Conservation (phyloP, 2,329 filamentous ascomycete species). For the Fusarium burgessii region DNA sequence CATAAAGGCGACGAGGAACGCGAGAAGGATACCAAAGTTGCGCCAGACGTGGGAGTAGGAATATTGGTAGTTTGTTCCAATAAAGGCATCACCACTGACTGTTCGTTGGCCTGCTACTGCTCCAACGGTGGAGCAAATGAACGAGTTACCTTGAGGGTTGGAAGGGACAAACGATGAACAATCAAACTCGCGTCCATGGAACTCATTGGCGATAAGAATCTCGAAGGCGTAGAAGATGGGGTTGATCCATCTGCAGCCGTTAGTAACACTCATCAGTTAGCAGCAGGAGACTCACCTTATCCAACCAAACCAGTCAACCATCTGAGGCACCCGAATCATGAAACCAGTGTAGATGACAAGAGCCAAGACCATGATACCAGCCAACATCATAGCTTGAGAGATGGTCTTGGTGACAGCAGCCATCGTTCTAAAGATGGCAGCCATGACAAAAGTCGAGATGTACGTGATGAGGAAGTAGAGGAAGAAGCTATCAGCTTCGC, state of each 20-base stretch:
- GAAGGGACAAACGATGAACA: constrained; percentile 66
- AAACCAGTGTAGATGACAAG: constrained; percentile 54
- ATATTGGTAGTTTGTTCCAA: constrained; percentile 67
- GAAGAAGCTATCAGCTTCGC: constrained; percentile 77
- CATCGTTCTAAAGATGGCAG: constrained; percentile 80
- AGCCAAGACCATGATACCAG: constrained; percentile 67
- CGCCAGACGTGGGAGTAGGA: constrained; percentile 70
- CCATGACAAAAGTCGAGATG: constrained; percentile 77
- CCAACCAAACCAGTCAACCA: constrained; percentile 83
- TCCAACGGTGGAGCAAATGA: constrained; percentile 66
- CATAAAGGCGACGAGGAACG: constrained; percentile 74
- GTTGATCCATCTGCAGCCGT: constrained; percentile 75
- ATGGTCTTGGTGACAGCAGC: constrained; percentile 76
- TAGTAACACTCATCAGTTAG: rapidly evolving
- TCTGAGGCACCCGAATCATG: constrained; percentile 42
- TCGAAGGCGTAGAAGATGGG: constrained; percentile 82
- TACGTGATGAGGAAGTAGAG: constrained; percentile 80
- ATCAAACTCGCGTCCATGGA: constrained; percentile 66
- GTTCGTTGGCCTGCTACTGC: constrained; percentile 64
- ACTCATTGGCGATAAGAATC: constrained; percentile 78
- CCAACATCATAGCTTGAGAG: constrained; percentile 66
- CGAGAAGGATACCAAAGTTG: constrained; percentile 76
- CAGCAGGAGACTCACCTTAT: not conserved
- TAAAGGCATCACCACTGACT: constrained; percentile 72
- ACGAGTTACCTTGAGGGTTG: constrained; percentile 61